phyloP scores from a whole-genome alignment of 2,329 filamentous ascomycete genomes.

The Aspergillus novoparasiticus region DNA sequence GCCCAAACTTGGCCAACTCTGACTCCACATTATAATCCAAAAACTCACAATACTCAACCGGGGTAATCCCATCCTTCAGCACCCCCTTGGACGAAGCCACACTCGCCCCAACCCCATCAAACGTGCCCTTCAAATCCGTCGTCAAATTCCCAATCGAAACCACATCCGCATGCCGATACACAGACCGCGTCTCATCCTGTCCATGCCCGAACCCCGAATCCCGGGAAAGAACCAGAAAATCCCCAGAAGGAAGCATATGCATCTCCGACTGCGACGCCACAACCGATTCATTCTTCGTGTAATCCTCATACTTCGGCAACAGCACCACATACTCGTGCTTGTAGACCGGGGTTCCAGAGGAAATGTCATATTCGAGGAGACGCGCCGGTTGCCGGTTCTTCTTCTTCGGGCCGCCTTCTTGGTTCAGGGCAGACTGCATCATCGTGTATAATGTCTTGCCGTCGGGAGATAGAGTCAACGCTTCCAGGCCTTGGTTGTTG shows the following conservation, averaged over 20 bases:
- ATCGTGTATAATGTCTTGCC: slow-evolving; percentile 66
- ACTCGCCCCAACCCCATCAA: slow-evolving; percentile 42
- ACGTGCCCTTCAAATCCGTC: slow-evolving; percentile 61
- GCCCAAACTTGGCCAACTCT: slow-evolving; percentile 65
- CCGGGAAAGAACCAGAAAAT: slow-evolving; percentile 68
- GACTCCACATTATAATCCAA: slow-evolving; percentile 68
- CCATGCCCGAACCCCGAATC: slow-evolving; percentile 65
- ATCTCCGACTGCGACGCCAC: slow-evolving; percentile 71
- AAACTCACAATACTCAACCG: slow-evolving; percentile 66
- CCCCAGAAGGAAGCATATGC: slow-evolving; percentile 62
- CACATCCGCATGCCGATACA: slow-evolving; percentile 71
- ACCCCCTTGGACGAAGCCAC: slow-evolving; percentile 55
- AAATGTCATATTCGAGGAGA: slow-evolving; percentile 66
- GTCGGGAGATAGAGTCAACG: slow-evolving; percentile 63
- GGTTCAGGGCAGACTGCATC: slow-evolving; percentile 65
- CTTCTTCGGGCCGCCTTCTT: slow-evolving; percentile 62
- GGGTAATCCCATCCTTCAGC: slow-evolving; percentile 56
- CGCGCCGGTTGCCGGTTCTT: slow-evolving; percentile 60
- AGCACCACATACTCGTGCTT: slow-evolving; percentile 67
- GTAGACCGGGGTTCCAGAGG: slow-evolving; percentile 48
- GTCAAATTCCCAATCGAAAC: slow-evolving; percentile 62
- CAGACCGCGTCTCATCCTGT: slow-evolving; percentile 52
- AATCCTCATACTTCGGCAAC: slow-evolving; percentile 61
- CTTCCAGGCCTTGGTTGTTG: slow-evolving; percentile 78
- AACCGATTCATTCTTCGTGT: slow-evolving; percentile 51